Percentiles rank a stretch among this genome's conserved stretches.
phyloP scores from a whole-genome alignment of 768 basidiomycete genomes.

The Lactarius pseudohatsudake region DNA sequence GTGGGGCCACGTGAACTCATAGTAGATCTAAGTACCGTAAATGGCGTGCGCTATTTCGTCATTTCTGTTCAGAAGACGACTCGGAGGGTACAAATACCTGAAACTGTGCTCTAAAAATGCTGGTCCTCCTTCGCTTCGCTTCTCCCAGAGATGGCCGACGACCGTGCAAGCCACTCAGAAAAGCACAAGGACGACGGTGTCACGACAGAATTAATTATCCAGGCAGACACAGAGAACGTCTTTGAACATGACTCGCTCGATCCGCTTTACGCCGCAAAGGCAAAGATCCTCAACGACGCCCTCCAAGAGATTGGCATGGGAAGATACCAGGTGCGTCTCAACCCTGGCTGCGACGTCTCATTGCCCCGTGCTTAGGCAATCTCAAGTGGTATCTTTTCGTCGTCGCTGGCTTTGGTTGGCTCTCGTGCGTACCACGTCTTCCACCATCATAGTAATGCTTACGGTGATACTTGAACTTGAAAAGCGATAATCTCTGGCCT shows the following conservation, averaged over 20 bases:
- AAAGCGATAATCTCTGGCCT: slow-evolving; percentile 73
- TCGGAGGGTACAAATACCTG: background rate
- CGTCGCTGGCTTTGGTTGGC: slow-evolving; percentile 73
- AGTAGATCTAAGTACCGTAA: background rate
- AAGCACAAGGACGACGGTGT: slow-evolving; percentile 2
- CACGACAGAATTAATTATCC: background rate
- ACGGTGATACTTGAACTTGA: background rate
- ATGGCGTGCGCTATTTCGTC: background rate
- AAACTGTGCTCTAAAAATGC: background rate
- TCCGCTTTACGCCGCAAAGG: slow-evolving; percentile 51
- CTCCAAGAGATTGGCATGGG: slow-evolving; percentile 60
- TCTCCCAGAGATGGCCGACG: slow-evolving; percentile 15
- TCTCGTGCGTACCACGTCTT: slow-evolving; percentile 50
- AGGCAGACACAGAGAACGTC: slow-evolving; percentile 13
- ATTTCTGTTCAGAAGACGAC: background rate
- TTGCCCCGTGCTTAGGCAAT: background rate
- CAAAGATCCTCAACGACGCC: slow-evolving; percentile 45
- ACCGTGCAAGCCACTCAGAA: background rate
- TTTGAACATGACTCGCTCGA: slow-evolving; percentile 33
- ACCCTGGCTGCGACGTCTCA: background rate
- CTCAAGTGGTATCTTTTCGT: slow-evolving; percentile 59
- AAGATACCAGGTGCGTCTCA: slow-evolving; percentile 47
- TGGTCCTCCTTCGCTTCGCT: background rate
- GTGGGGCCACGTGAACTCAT: background rate
- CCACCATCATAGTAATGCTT: background rate